Percentiles rank a stretch among this genome's conserved stretches.
Conservation (phyloP, 495 filamentous ascomycete genomes). For the Penicillium pulvis region DNA sequence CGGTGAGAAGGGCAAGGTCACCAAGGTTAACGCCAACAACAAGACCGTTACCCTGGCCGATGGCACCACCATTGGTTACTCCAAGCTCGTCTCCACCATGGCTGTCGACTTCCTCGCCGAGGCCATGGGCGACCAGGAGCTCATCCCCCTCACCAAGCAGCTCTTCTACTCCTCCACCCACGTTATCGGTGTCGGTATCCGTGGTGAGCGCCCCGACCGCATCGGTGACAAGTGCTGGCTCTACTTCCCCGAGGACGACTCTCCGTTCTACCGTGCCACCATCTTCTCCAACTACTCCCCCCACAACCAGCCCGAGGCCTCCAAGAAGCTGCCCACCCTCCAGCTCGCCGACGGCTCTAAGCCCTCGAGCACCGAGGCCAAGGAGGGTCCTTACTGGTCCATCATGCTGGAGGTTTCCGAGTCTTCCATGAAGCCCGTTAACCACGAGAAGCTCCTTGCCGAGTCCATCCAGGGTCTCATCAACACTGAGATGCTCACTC, state of each 20-base stretch:
- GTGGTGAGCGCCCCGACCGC: slow-evolving; percentile 87
- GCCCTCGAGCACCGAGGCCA: slow-evolving; percentile 63
- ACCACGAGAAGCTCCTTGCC: slow-evolving; percentile 75
- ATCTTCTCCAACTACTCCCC: slow-evolving; percentile 99
- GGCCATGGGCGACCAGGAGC: slow-evolving; percentile 82
- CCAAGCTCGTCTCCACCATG: slow-evolving; percentile 95
- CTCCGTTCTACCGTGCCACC: slow-evolving; percentile 98
- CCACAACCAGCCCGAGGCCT: slow-evolving; percentile 87
- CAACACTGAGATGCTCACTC: slow-evolving; percentile 93
- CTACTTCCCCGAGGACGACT: slow-evolving; percentile 99
- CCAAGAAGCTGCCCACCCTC: slow-evolving; percentile 82
- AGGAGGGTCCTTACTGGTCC: slow-evolving; percentile 97
- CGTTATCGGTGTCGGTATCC: slow-evolving; percentile 94
- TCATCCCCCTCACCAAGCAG: slow-evolving; percentile 80
- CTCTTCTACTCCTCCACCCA: slow-evolving; percentile 98
- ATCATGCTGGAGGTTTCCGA: slow-evolving; percentile 99
- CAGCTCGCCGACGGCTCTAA: slow-evolving; percentile 84
- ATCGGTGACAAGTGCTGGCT: slow-evolving; percentile 99
- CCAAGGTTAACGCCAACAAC: slow-evolving; percentile 78
- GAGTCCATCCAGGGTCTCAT: slow-evolving; percentile 95
- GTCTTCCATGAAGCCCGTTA: slow-evolving; percentile 91
- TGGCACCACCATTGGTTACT: slow-evolving; percentile 88
- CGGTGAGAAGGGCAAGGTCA: slow-evolving; percentile 81
- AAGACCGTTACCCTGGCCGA: slow-evolving; percentile 82
- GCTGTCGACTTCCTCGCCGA: slow-evolving; percentile 88